Conservation (phyloP, 2,329 filamentous ascomycete species). For the Fusarium sambucinum region DNA sequence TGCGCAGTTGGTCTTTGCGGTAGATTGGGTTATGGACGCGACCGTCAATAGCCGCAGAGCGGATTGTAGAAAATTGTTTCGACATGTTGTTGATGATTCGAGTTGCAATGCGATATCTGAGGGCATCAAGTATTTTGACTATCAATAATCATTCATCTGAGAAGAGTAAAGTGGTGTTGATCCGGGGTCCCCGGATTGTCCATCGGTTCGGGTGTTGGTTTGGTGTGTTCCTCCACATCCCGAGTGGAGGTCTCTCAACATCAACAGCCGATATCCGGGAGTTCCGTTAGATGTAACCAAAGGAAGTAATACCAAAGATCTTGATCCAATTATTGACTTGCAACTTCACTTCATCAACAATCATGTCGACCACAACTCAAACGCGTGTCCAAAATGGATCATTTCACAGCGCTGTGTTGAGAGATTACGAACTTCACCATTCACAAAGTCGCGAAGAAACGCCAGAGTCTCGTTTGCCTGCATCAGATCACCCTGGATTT, state of each 20-base stretch:
- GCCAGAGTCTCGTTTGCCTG: not conserved
- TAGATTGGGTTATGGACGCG: slow-evolving; percentile 39
- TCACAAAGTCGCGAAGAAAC: not conserved
- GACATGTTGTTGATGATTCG: slow-evolving; percentile 21
- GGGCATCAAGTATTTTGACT: not conserved
- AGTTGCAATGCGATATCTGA: not conserved
- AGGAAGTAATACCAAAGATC: not conserved
- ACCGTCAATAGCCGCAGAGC: slow-evolving; percentile 39
- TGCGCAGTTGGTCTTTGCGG: slow-evolving; percentile 35
- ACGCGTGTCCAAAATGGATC: slow-evolving; percentile 10
- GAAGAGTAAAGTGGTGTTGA: not conserved
- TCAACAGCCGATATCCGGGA: not conserved
- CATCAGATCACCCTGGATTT: slow-evolving; percentile 10
- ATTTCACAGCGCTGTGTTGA: slow-evolving; percentile 15
- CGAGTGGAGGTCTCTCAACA: slow-evolving; percentile 22
- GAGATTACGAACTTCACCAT: slow-evolving; percentile 36
- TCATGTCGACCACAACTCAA: slow-evolving; percentile 30
- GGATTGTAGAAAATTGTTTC: slow-evolving; percentile 32
- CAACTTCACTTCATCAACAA: not conserved
- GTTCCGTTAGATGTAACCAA: not conserved
- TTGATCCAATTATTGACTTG: not conserved
- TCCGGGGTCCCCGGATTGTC: slow-evolving; percentile 20
- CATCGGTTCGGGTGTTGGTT: slow-evolving; percentile 23
- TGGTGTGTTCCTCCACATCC: slow-evolving; percentile 27
- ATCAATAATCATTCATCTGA: not conserved